Base-by-base conservation (phyloP, 2,329 filamentous ascomycete genomes). In the Aspergillus latus region DNA sequence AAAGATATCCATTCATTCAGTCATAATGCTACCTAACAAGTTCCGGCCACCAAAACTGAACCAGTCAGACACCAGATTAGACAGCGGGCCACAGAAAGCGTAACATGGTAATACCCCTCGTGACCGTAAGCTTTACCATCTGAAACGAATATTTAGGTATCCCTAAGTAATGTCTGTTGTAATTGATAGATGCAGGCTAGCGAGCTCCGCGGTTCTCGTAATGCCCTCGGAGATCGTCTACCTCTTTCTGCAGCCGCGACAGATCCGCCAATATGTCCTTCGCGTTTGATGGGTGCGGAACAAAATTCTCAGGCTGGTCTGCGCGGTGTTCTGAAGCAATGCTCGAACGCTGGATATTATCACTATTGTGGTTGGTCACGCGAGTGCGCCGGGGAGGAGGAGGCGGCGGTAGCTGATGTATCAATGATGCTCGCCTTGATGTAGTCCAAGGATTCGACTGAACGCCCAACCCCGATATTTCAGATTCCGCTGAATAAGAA, bases 241-340 rank as follows among this genome's bases (percentile, higher is more conserved):
- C 88, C 67, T 93, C 89, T 67, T 82, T 82, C 72, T 90, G 88
- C 60, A 93, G 73, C 21, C 85, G 85, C 46, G 84, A 82, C 54
- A 93, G 73, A 68, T 92, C 88, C 1, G 88, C 88, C 62, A 93
- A 72, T 57, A 92, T 90, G 66, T 89, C 83, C 42, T 73, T 71
- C 1, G 76, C 74, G 51, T 75, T 72, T 8, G 75, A 75, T 62
- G 55, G 77, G 68, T 67, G 77, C 68, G 63, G 64, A 30, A 68
- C 56, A 32, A 68, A 58, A 40, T 58, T 48, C 43, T 15, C 54
- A 2, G 43, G 15, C 6, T 39, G 39, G 4, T 49, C 40, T 48
- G 32, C 30, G 10, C 61, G 59, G 39, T 65, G 65, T 26, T 66
- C 59, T 4, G 62, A 51, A 47, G 55, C 51, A 28, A 61, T 53